Evolutionary conservation across 768 basidiomycete genomes (phyloP), one percentile per base, ranked within the genome.

Genomic region (Fibroporia radiculosa): DNA sequence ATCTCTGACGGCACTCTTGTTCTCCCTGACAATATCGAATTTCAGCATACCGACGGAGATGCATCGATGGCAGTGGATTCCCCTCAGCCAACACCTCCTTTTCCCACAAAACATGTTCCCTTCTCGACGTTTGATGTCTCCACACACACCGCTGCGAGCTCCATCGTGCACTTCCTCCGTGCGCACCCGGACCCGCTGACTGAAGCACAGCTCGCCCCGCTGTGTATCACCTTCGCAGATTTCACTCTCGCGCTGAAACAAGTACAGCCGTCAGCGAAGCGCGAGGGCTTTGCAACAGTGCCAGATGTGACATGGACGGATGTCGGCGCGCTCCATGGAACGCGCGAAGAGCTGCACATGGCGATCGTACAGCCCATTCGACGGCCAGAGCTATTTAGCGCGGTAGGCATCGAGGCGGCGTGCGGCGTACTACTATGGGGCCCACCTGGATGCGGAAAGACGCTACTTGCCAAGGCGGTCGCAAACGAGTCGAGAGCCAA

Each of bases 391-490:
- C 61, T 98, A 2, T 99, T 99, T 65, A 78, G 66, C 36, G 75
- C 76, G 8, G 86, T 97, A 1, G 96, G 96, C 5, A 92, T 99
- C 50, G 80, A 83, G 24, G 88, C 90, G 0, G 81, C 91, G 0
- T 93, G 91, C 57, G 96, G 95, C 0, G 96, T 98, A 2, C 67
- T 98, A 26, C 66, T 98, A n/a, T 98, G 96, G 96, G 96, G 96
- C 24, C 96, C 96, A 20, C 95, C 96, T 0, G 96, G 96, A 8
- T 98, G 95, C 59, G 96, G 96, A 4, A 99, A 98, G 67, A 99
- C 96, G 0, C 60, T 99, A 23, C 69, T 99, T n/a, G 96, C 96
- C 0, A 98, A 97, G 61, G 96, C 95, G 0, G 95, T 98, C 4
- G 96, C 96, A 7, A 97, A 93, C 61, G 96, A 97, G 67, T 88